Base-by-base conservation (phyloP, 148 eudicot genomes). In the Dysphania ambrosioides region DNA sequence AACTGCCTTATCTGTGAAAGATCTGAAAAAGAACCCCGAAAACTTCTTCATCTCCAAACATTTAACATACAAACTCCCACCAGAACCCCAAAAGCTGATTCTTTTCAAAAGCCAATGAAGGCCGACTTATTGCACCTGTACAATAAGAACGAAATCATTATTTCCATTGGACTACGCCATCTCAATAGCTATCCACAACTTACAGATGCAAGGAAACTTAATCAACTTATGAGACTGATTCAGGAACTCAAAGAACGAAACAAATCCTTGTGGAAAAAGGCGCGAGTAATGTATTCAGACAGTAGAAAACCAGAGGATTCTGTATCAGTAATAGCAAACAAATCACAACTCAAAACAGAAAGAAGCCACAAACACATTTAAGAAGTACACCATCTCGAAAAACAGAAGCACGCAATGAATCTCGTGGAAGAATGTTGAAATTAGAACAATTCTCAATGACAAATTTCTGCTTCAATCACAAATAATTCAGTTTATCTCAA, bases 1-100 rank as follows among this genome's bases (percentile, higher is more conserved):
- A 63, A 72, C 71, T 79, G 83, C 86, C 70, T 86, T 82, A 69
- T 81, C 85, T 15, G 87, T 77, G 36, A 86, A 86, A 69, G 88
- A 86, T 83, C 86, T 81, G 82, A 91, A 91, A 75, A 81, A 88
- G 86, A 91, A n/a, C n/a, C n/a, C n/a, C n/a, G n/a, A 93, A 32
- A 89, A 72, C 75, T 89, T 93, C 89, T 91, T 93, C 93, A 89
- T 91, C 70, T 79, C 70, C 65, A 35, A 21, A 34, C 66, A 4
- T 73, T 75, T 60, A 78, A 11, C 84, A 81, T 72, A 72, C 26
- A 75, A 71, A 31, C 62, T 75, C 68, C 66, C 19, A 73, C 65
- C 29, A 49, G 36, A 40, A 6, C 66, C 73, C 55, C 34, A 3
- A 27, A 41, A 66, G 63, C 16, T 40, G 44, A 38, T 38, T 70